Conservation (phyloP, 2,329 filamentous ascomycete species). For the Ophiostoma novo-ulmi region DNA sequence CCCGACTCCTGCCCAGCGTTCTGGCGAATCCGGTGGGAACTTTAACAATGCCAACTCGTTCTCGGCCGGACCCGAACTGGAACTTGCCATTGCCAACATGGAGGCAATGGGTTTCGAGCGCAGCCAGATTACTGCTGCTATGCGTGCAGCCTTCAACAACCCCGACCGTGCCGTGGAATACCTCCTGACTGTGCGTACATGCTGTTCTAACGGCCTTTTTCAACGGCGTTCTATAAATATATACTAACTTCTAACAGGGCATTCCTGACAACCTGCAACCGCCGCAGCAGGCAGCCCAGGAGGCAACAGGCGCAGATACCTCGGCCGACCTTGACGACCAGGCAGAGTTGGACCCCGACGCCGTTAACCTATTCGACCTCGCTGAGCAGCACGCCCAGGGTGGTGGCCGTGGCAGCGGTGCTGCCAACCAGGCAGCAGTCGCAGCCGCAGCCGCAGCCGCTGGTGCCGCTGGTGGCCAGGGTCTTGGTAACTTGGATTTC, state of each 20-base stretch:
- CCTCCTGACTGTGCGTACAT: slow-evolving; percentile 67
- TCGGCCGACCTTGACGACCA: slow-evolving; percentile 40
- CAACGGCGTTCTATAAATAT: neutral
- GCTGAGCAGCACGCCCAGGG: slow-evolving; percentile 67
- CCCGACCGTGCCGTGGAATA: slow-evolving; percentile 97
- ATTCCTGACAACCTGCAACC: slow-evolving; percentile 77
- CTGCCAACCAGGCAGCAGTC: slow-evolving; percentile 38
- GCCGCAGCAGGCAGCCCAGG: slow-evolving; percentile 38
- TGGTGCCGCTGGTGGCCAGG: slow-evolving; percentile 45
- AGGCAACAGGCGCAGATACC: slow-evolving; percentile 38
- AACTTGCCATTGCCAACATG: slow-evolving; percentile 83
- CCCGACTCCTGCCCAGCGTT: slow-evolving; percentile 48
- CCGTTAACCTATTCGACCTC: slow-evolving; percentile 86
- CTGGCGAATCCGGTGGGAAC: slow-evolving; percentile 34
- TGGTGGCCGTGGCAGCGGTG: slow-evolving; percentile 39
- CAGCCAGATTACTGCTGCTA: slow-evolving; percentile 81
- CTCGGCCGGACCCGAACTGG: slow-evolving; percentile 76
- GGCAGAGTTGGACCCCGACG: slow-evolving; percentile 54
- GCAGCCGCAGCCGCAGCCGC: slow-evolving; percentile 41
- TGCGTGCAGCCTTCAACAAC: slow-evolving; percentile 96
- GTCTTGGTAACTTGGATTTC: slow-evolving; percentile 81
- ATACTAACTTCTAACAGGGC: slow-evolving; percentile 50
- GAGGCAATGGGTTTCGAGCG: slow-evolving; percentile 95
- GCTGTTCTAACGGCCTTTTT: too few relatives aligned
- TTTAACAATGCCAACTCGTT: slow-evolving; percentile 73